These are phyloP conservation scores for Aspergillus pseudoterreus DNA, from an alignment of 2,329 filamentous ascomycete genomes.

Conservation along the genomic window DNA sequence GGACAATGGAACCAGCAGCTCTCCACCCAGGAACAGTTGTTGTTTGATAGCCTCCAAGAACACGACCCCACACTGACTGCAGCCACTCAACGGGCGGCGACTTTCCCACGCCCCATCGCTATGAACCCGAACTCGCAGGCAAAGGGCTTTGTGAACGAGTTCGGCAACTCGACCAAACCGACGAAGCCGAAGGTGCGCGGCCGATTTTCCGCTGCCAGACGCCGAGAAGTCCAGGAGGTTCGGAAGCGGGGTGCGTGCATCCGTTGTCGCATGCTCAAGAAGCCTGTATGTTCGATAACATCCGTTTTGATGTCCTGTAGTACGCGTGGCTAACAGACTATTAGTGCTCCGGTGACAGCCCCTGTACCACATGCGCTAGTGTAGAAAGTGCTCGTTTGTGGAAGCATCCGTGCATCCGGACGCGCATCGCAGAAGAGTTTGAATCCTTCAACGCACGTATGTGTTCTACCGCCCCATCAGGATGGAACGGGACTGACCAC, in stretches of 20 bases:
- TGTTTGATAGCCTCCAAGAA: conserved; percentile 38
- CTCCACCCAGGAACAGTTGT: conserved; percentile 36
- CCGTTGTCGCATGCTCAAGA: conserved; percentile 62
- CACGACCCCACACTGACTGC: conserved; percentile 38
- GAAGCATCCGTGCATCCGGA: conserved; percentile 59
- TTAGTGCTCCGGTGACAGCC: conserved; percentile 56
- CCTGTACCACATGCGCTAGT: conserved; percentile 56
- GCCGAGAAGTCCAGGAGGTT: conserved; percentile 58
- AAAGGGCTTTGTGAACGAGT: conserved; percentile 40
- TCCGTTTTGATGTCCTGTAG: not conserved
- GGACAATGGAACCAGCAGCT: conserved; percentile 34
- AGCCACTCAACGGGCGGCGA: conserved; percentile 36
- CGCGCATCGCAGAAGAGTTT: conserved; percentile 56
- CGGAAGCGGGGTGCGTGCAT: conserved; percentile 60
- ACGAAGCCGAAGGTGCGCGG: conserved; percentile 50
- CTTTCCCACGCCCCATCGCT: conserved; percentile 41
- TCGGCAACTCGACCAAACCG: conserved; percentile 38
- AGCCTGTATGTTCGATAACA: conserved; percentile 40
- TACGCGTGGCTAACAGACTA: conserved; percentile 6
- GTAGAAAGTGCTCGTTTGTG: conserved; percentile 60
- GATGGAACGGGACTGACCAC: conserved; percentile 16
- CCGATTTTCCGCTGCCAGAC: conserved; percentile 54
- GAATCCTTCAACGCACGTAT: conserved; percentile 53
- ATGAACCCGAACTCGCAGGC: conserved; percentile 40
- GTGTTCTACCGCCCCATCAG: conserved; percentile 8